Base-by-base conservation (phyloP, 164 flowering plant genomes). In the Vitis vinifera region DNA sequence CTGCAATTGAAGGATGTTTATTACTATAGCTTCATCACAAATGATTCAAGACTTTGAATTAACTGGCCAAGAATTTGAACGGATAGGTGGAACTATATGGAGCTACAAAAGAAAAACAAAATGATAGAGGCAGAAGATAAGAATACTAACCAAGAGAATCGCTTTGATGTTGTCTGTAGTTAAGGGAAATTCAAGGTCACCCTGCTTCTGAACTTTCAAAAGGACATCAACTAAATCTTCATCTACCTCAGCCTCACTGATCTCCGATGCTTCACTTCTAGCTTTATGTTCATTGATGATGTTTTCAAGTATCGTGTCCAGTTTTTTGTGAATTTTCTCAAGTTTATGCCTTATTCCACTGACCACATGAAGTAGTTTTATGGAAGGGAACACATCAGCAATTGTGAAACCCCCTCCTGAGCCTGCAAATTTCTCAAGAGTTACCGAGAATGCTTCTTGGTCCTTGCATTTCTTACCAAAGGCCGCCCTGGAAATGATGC, bases 381-480 rank as follows among this genome's bases (percentile, higher is more conserved):
- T 2, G 2, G 80, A 76, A 51, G 82, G 85, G 30, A 63, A 82
- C 31, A 76, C 16, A 65, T 82, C 81, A 8, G 68, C 68, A 29
- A 80, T 3, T 13, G 37, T 10, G 23, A 78, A 71, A 3, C 82
- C 78, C 4, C 68, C 63, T 8, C 58, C 66, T 23, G 67, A 2
- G 8, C 14, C 13, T 0, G 30, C 13, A 2, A 15, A 14, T 57
- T 76, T 76, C 14, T 29, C 15, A 1, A 71, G 17, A 9, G 47
- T n/a, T 2, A 68, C 64, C 1, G 69, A 19, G 65, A 76, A 76
- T 11, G 17, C 66, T 10, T 75, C 72, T 44, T 64, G 69, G 9
- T 71, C 73, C 27, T 60, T 61, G 49, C 69, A 71, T 57, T 68
- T 73, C 67, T 72, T 69, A 1, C 86, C 83, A 58, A 77, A 75